Base-by-base conservation (phyloP, 495 filamentous ascomycete species). In the Oidiodendron maius region DNA sequence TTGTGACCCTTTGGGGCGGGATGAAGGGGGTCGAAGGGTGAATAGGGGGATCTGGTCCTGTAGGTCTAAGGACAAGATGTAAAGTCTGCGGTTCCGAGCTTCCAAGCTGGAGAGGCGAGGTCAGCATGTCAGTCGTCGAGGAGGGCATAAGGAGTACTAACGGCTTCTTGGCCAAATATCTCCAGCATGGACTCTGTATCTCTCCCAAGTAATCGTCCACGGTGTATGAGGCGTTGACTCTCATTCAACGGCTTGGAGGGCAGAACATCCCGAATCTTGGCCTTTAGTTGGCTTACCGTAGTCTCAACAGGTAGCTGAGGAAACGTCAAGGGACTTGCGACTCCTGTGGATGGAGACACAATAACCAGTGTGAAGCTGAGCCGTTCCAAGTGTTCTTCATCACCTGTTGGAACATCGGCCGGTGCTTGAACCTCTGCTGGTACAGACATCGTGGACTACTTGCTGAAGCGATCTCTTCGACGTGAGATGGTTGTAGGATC, bases 151-250 rank as follows among this genome's bases (percentile, higher is more conserved):
- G 16, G 22, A 18, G n/a, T 32, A 77, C 55, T 67, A 12, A 87
- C 83, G 49, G 72, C 57, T 23, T 75, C 63, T 40, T 71, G 64
- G 3, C 73, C 73, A 55, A 89, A 76, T 0, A 87, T 60, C 15
- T 77, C 74, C 36, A 69, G 53, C 59, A 90, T 65, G 0, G 71
- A 82, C 22, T 72, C 70, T 15, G 53, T 64, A 16, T 82, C 72
- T 48, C 72, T 69, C 16, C 62, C 50, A 16, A 88, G 66, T 26
- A 78, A 62, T 40, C 76, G 77, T 6, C 85, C 86, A 47, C 76
- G 67, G 52, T 85, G 80, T 21, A 89, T 87, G 36, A 90, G 59
- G 10, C 83, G 70, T 57, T 87, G 83, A 3, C 66, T 67, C 3
- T 62, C 77, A 58, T 75, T 65, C 2, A 69, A 42, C 24, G 83